These are phyloP conservation scores for Grosmannia penicillata DNA, from an alignment of 2,329 filamentous ascomycete species.

Conservation along the genomic window DNA sequence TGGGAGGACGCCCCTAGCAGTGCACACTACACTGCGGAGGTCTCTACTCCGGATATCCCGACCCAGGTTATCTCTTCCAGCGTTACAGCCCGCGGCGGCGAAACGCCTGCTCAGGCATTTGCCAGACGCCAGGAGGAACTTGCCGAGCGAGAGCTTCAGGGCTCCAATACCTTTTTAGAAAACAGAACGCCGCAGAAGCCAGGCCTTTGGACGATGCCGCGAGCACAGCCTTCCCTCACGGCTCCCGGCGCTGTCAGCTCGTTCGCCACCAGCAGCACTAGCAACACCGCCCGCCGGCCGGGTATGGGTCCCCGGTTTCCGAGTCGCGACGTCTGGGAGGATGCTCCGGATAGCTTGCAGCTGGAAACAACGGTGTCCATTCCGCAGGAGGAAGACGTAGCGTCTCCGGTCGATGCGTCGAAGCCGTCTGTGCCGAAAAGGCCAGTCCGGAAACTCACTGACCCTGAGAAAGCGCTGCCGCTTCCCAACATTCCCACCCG, in stretches of 20 bases:
- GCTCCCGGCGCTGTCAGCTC: not conserved
- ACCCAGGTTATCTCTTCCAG: conserved; percentile 14
- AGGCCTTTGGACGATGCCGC: conserved; percentile 33
- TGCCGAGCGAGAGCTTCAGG: conserved; percentile 30
- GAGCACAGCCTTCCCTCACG: too few relatives aligned
- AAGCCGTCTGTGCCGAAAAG: conserved; percentile 50
- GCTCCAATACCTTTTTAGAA: conserved; percentile 7
- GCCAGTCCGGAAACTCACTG: conserved; percentile 28
- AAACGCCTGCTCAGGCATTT: conserved; percentile 49
- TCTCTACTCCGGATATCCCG: conserved; percentile 59
- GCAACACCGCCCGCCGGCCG: conserved; percentile 28
- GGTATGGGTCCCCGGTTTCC: conserved; percentile 57
- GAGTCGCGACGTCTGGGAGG: conserved; percentile 89
- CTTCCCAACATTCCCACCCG: conserved; percentile 35
- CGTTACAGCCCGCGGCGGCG: conserved; percentile 23
- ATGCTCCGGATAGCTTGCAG: conserved; percentile 69
- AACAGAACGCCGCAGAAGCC: conserved; percentile 31
- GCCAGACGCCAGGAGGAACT: conserved; percentile 50
- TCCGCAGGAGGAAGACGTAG: conserved; percentile 34
- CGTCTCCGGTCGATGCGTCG: conserved; percentile 22
- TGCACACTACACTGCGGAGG: conserved; percentile 62
- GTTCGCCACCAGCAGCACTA: conserved; percentile 10
- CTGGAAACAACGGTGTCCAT: conserved; percentile 59
- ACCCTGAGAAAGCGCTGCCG: conserved; percentile 23
- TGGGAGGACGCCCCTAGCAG: conserved; percentile 95